These are phyloP conservation scores for Termitomyces sp. DNA, from an alignment of 768 basidiomycete genomes.

Conservation along the genomic window DNA sequence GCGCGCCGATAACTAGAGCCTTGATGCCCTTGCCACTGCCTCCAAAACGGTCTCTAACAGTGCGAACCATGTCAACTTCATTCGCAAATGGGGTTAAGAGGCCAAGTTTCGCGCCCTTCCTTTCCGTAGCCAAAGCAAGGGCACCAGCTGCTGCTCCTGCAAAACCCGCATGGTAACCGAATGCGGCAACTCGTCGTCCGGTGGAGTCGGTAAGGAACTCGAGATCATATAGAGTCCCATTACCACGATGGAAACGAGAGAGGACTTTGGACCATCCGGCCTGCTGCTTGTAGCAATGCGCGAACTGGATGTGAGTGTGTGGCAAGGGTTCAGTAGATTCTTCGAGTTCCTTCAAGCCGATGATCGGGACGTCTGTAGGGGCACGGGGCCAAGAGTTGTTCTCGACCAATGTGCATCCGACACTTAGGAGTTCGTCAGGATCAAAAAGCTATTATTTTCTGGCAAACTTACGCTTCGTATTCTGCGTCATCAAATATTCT, in stretches of 20 bases:
- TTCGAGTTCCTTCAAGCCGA: slow-evolving; percentile 96
- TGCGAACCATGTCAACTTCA: slow-evolving; percentile 76
- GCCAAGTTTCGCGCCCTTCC: slow-evolving; percentile 55
- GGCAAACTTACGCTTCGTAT: slow-evolving; percentile 75
- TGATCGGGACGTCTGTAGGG: slow-evolving; percentile 68
- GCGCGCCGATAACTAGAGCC: slow-evolving; percentile 92
- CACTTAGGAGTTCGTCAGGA: slow-evolving; percentile 39
- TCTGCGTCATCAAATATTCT: slow-evolving; percentile 92
- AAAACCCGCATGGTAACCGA: slow-evolving; percentile 97
- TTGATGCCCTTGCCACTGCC: slow-evolving; percentile 68
- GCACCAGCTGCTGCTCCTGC: slow-evolving; percentile 95
- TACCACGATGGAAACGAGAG: slow-evolving; percentile 76
- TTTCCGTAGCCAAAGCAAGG: slow-evolving; percentile 68
- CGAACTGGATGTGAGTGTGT: slow-evolving; percentile 97
- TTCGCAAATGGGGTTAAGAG: slow-evolving; percentile 75
- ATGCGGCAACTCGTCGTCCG: slow-evolving; percentile 93
- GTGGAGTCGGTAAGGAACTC: slow-evolving; percentile 86
- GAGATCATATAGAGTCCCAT: slow-evolving; percentile 87
- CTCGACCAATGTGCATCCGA: slow-evolving; percentile 82
- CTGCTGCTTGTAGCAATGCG: slow-evolving; percentile 96
- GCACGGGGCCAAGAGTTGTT: slow-evolving; percentile 89
- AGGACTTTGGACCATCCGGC: slow-evolving; percentile 88
- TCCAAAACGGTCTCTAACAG: slow-evolving; percentile 61
- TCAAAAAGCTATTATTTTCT: not conserved
- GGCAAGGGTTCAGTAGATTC: slow-evolving; percentile 75